These are phyloP conservation scores for Diversispora epigaea DNA, from an alignment of 192 early-diverging fungal species.

Conservation along the genomic window DNA sequence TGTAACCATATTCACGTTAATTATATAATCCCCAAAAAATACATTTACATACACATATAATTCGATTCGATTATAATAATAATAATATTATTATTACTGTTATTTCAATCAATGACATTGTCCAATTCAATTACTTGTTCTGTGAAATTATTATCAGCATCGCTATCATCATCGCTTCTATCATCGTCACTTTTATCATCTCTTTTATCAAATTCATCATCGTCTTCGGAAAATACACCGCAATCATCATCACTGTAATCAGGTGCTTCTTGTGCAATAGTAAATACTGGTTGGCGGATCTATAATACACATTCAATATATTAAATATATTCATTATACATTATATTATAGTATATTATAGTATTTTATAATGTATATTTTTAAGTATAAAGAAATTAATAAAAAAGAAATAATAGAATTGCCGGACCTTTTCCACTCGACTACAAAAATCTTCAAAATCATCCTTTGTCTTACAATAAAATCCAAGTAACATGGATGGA, in stretches of 20 bases:
- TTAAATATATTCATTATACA: constrained; percentile 1
- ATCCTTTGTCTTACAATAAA: constrained; percentile 62
- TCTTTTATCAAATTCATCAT: constrained; percentile 37
- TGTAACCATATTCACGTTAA: too few relatives aligned
- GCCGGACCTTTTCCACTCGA: constrained; percentile 44
- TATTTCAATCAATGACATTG: too few relatives aligned
- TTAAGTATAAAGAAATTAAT: background rate
- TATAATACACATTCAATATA: too few relatives aligned
- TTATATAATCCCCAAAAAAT: too few relatives aligned
- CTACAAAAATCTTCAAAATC: constrained; percentile 66
- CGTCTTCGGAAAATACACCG: constrained; percentile 40
- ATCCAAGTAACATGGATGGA: constrained; percentile 92
- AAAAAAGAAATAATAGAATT: background rate
- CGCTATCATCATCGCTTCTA: background rate
- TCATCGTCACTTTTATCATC: background rate
- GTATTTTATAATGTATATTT: background rate
- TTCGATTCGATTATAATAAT: too few relatives aligned
- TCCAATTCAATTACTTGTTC: too few relatives aligned
- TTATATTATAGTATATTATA: constrained; percentile 42
- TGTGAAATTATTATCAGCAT: too few relatives aligned
- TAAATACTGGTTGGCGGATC: constrained; percentile 53
- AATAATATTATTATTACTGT: too few relatives aligned
- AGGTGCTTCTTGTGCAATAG: constrained; percentile 63
- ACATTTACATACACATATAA: too few relatives aligned
- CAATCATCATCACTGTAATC: constrained; percentile 59